phyloP scores from a whole-genome alignment of 495 filamentous ascomycete genomes.

The Trichoderma reesei region DNA sequence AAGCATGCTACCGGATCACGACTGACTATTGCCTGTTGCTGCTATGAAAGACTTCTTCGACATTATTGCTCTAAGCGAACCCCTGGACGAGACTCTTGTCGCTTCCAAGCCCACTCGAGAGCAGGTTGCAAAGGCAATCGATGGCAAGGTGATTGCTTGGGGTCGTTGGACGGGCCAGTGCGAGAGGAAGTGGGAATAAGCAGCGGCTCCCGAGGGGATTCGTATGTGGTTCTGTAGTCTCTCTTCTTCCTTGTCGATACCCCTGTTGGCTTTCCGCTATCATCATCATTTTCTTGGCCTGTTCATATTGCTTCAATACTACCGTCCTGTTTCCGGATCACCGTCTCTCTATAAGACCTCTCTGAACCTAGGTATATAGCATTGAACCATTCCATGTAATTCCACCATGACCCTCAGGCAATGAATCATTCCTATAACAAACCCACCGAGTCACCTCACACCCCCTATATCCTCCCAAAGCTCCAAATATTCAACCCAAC shows the following conservation, averaged over 20 bases:
- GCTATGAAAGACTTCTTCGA: slow-evolving; percentile 32
- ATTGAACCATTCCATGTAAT: too few species aligned
- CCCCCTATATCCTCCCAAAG: slow-evolving; percentile 13
- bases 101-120: slow-evolving; percentile 29
- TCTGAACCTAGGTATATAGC: too few species aligned
- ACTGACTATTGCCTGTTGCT: background rate
- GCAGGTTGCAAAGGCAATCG: slow-evolving; percentile 29
- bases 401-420: too few species aligned
- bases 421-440: too few species aligned
- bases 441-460: too few species aligned
- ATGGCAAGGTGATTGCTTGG: slow-evolving; percentile 42
- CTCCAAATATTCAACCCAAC: slow-evolving; percentile 42
- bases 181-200: slow-evolving; percentile 30
- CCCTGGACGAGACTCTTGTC: slow-evolving; percentile 25
- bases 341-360: too few species aligned
- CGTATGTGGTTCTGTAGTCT: background rate
- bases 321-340: too few species aligned
- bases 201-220: background rate
- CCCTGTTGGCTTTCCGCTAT: background rate
- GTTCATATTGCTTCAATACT: too few species aligned
- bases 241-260: background rate
- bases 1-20: background rate
- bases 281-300: too few species aligned
- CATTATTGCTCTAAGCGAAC: slow-evolving; percentile 35
- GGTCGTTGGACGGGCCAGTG: slow-evolving; percentile 42